Evolutionary conservation across 257 asterid genomes (phyloP).

Genomic region (Orobanche coerulescens): DNA sequence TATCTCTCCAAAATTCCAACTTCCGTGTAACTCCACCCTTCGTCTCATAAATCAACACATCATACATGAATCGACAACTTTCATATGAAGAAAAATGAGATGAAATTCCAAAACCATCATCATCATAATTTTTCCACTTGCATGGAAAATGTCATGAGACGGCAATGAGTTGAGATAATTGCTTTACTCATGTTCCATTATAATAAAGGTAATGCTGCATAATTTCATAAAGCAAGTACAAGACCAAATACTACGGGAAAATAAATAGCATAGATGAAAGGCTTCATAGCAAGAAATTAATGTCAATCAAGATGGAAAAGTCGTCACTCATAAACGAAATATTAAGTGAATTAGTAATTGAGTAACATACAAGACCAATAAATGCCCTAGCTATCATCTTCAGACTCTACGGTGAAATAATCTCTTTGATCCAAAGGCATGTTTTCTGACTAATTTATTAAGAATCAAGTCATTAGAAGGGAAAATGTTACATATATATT

Average conservation of each 20-base stretch:
- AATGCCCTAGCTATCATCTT: not conserved
- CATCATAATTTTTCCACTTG: too few relatives aligned
- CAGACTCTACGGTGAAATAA: not conserved
- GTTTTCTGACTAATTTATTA: not conserved
- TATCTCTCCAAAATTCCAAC: too few relatives aligned
- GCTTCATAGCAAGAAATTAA: not conserved
- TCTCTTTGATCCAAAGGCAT: not conserved
- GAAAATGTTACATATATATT: too few relatives aligned
- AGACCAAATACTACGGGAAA: not conserved
- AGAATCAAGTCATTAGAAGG: too few relatives aligned
- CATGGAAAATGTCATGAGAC: too few relatives aligned
- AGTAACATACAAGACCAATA: conserved; percentile 1
- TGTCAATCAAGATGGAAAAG: not conserved
- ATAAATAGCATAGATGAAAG: not conserved
- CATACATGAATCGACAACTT: too few relatives aligned
- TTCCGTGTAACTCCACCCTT: too few relatives aligned
- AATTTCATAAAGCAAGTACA: conserved; percentile 2
- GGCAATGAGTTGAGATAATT: too few relatives aligned
- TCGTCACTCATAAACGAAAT: not conserved
- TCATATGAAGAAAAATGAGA: too few relatives aligned
- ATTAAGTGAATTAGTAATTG: not conserved
- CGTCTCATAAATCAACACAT: too few relatives aligned
- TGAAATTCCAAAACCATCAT: too few relatives aligned
- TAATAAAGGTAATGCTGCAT: not conserved
- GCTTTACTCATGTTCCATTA: too few relatives aligned